These are phyloP conservation scores for Herpotrichia juniperi DNA, from an alignment of 2,329 filamentous ascomycete species.

Conservation along the genomic window DNA sequence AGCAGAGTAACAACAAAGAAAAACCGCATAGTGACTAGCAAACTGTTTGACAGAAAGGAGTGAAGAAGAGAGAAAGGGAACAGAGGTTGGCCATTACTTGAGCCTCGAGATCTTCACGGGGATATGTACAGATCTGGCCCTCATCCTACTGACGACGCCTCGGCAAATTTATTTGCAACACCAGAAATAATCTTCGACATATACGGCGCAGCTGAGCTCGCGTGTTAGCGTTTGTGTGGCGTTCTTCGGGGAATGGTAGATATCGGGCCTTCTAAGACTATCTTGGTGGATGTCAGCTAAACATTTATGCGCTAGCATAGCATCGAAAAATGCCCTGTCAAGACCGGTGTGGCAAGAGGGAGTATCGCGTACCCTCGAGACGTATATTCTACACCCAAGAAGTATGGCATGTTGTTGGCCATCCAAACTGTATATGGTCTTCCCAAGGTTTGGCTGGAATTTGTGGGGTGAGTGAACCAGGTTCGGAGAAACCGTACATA, in stretches of 20 bases:
- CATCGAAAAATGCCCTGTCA: no score
- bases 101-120: constrained; percentile 14
- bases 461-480: no score
- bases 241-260: not conserved
- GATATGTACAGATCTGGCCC: constrained; percentile 7
- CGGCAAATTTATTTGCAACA: constrained; percentile 2
- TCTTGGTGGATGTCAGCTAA: no score
- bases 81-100: constrained; percentile 6
- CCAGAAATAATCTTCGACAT: not conserved
- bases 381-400: no score
- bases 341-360: no score
- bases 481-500: not conserved
- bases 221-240: not conserved
- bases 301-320: no score
- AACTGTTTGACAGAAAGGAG: constrained; percentile 3
- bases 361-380: no score
- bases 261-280: no score
- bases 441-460: no score
- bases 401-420: no score
- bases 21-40: constrained; percentile 20
- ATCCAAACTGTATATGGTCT: no score
- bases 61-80: constrained; percentile 1
- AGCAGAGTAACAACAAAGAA: constrained; percentile 12
- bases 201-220: not conserved
- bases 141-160: not conserved